Evolutionary conservation across 2,329 filamentous ascomycete species (phyloP), one percentile per base, ranked within the genome.

Genomic region (Apiospora phragmitis): DNA sequence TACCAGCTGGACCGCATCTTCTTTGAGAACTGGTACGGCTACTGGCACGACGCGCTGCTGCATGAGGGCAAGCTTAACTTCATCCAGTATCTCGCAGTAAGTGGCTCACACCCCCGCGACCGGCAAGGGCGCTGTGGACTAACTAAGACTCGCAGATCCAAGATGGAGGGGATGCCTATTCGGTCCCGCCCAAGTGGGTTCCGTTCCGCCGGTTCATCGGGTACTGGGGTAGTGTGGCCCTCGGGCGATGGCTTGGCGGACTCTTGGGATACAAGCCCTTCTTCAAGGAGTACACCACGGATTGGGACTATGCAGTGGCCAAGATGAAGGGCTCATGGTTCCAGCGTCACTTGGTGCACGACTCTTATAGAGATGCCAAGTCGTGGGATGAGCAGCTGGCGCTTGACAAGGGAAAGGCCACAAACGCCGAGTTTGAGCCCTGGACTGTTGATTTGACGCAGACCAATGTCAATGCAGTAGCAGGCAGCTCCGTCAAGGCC

Each of bases 1-100:
- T 81, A 75, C 66, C 74, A 77, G 69, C 73, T 81, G 1, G 80
- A 82, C 65, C 73, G 73, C 21, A 68, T 79, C 12, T 82, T 81
- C 69, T 81, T 81, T 66, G 74, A 80, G 73, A 81, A 81, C 71
- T 82, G 80, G 80, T 82, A 82, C 71, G 79, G 77, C 11, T 79
- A 79, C 62, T 76, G 77, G 75, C 74, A 81, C 45, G 76, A 79
- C 26, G 72, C 75, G 16, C 66, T 81, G 3, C 62, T 78, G 18
- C 70, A 76, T 41, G 76, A 76, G 14, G 75, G 74, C 38, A 71
- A 71, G 47, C 26, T 80, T 29, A 73, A 79, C 67, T 70, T 79
- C 55, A 75, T 82, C 38, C 81, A 83, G 73, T 73, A 78, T 69
- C 71, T 80, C 51, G 73, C 73, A 32, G 80, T 81, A 72, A 70